Conservation (phyloP, 2,329 filamentous ascomycete genomes). For the Epichloe bromicola region DNA sequence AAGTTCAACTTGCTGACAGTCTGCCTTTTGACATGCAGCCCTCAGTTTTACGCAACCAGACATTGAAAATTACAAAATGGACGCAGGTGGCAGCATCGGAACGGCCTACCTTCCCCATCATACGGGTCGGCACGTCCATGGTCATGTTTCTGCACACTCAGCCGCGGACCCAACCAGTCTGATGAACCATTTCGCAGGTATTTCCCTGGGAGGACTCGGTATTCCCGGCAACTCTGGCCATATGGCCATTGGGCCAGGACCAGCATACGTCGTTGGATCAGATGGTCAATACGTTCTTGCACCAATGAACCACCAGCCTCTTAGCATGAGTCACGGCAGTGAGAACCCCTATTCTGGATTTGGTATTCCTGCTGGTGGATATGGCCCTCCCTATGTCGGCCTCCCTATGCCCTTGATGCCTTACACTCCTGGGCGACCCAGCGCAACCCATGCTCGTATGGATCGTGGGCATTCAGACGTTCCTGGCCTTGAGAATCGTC, state of each 20-base stretch:
- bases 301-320: constrained; percentile 21
- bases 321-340: constrained; percentile 21
- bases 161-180: constrained; percentile 18
- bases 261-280: constrained; percentile 24
- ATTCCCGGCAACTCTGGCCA: constrained; percentile 18
- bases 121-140: constrained; percentile 16
- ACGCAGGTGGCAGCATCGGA: constrained; percentile 19
- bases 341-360: constrained; percentile 22
- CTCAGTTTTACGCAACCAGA: constrained; percentile 22
- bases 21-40: constrained; percentile 7
- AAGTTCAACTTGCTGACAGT: background rate
- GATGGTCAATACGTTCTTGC: constrained; percentile 27
- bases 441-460: constrained; percentile 30
- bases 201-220: constrained; percentile 24
- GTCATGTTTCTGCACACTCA: constrained; percentile 17
- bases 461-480: constrained; percentile 39
- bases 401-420: constrained; percentile 30
- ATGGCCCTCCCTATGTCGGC: constrained; percentile 24
- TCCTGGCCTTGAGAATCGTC: constrained; percentile 50
- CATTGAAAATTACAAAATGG: constrained; percentile 20
- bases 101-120: constrained; percentile 19
- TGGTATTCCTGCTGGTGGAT: constrained; percentile 19
- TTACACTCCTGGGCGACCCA: constrained; percentile 38
- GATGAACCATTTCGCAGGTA: constrained; percentile 23
- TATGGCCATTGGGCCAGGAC: constrained; percentile 21